Base-by-base conservation (phyloP, 148 eudicot genomes). In the Vaccinium myrtillus region DNA sequence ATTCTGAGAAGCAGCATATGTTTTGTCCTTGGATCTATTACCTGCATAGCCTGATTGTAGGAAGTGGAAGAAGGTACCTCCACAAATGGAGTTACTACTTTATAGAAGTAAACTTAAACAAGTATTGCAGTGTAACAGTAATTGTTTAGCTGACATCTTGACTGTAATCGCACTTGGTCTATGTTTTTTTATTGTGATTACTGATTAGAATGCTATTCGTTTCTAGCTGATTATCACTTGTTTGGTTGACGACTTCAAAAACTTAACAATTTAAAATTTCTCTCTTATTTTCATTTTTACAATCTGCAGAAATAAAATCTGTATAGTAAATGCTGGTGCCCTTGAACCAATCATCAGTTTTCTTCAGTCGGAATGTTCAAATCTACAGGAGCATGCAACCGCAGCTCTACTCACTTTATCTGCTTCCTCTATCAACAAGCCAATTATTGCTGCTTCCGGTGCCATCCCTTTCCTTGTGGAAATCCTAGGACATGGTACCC, bases 331-430 rank as follows among this genome's bases (percentile, higher is more conserved):
- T 51, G 92, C 94, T 14, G 99, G 98, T 85, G 99, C 94, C 23
- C 87, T 97, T 18, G 92, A 89, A 79, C 98, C 99, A 9, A 94
- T 97, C 73, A 88, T 89, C 84, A 65, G 74, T 69, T 97, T 95
- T 85, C 92, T 93, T 23, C 92, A 87, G 65, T 90, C 94, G 2
- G 90, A 87, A 1, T 89, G 87, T 86, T 25, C 81, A 27, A 87
- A 59, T 81, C 92, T 97, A 80, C 98, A 92, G 81, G 99, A 97
- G 82, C 90, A 95, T 48, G 98, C 99, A 19, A 92, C 96, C 49
- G 98, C 96, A 18, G 80, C 98, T 19, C 81, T 97, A 69, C 91
- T 95, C 88, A 97, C 99, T 8, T 91, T 97, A 9, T 97, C 99
- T 18, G 99, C 99, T 63, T 93, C 98, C 25, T 87, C 96, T 8